A percentile compares a stretch with the other conserved stretches of the same genome.
Conservation (phyloP, 2,329 filamentous ascomycete genomes). For the Harringtonia lauricola region DNA sequence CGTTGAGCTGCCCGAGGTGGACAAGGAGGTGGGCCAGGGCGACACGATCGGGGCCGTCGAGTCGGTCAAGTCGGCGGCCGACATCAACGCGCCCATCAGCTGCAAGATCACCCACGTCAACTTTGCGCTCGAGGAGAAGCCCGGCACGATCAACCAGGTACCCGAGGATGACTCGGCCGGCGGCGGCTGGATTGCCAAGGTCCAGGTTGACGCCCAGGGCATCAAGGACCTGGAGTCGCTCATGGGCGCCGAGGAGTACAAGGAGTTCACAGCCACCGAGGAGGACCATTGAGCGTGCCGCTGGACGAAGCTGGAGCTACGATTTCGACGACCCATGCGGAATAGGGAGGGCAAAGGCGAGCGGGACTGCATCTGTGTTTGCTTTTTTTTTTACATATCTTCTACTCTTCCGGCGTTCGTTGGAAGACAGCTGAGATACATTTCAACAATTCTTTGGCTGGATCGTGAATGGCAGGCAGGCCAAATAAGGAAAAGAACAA, state of each 20-base stretch:
- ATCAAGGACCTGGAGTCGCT: conserved; percentile 60
- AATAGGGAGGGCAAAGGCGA: neutral
- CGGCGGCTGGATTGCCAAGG: conserved; percentile 88
- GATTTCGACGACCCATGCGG: neutral
- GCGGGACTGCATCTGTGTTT: neutral
- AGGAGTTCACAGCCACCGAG: conserved; percentile 49
- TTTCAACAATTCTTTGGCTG: conserved; percentile 11
- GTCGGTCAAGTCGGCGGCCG: conserved; percentile 96
- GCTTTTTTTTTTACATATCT: neutral
- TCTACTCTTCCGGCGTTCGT: conserved; percentile 4
- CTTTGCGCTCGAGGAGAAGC: conserved; percentile 67
- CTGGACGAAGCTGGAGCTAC: neutral
- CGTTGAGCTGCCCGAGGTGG: conserved; percentile 77
- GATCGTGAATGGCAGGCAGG: too few relatives aligned
- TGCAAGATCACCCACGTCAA: conserved; percentile 73
- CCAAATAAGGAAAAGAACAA: too few relatives aligned
- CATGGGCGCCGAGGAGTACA: conserved; percentile 71
- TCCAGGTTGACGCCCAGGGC: conserved; percentile 59
- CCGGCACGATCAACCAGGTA: conserved; percentile 76
- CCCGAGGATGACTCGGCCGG: conserved; percentile 66
- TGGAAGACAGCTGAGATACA: conserved; percentile 7
- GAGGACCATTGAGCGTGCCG: conserved; percentile 14
- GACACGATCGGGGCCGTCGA: conserved; percentile 91
- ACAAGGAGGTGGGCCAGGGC: conserved; percentile 58
- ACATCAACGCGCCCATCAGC: conserved; percentile 81